Conservation (phyloP, 2,329 filamentous ascomycete species). For the Dactylonectria macrodidyma region DNA sequence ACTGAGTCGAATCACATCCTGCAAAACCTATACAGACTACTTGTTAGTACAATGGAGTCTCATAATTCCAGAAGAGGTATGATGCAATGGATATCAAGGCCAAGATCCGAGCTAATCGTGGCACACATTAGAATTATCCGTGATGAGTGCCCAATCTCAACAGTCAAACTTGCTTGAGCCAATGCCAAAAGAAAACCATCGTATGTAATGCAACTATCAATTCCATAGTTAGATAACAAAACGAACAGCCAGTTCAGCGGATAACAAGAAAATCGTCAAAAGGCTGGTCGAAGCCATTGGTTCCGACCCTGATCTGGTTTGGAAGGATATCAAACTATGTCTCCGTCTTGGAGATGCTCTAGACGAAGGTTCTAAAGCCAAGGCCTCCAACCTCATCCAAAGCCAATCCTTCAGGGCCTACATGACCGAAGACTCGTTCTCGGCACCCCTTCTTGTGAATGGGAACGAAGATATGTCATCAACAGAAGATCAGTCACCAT, state of each 20-base stretch:
- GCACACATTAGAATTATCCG: background rate
- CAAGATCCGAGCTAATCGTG: background rate
- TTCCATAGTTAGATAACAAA: background rate
- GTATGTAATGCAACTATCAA: background rate
- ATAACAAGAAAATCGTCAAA: background rate
- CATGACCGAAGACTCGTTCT: background rate
- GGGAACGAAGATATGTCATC: conserved; percentile 21
- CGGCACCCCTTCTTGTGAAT: conserved; percentile 12
- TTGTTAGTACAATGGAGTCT: background rate
- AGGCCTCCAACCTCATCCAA: conserved; percentile 8
- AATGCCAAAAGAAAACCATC: background rate
- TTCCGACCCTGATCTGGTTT: background rate
- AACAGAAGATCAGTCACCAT: conserved; percentile 14
- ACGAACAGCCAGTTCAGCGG: background rate
- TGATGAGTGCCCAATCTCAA: background rate
- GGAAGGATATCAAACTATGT: background rate
- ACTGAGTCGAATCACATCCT: background rate
- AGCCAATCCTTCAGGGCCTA: conserved; percentile 7
- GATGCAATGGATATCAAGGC: background rate
- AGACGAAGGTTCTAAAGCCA: conserved; percentile 4
- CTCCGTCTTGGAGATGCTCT: conserved; percentile 2
- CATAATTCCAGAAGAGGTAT: background rate
- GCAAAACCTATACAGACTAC: conserved; percentile 1
- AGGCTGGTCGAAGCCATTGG: background rate
- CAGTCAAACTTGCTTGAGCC: background rate